Conservation (phyloP, 306 rosid genomes). For the Alnus glutinosa region DNA sequence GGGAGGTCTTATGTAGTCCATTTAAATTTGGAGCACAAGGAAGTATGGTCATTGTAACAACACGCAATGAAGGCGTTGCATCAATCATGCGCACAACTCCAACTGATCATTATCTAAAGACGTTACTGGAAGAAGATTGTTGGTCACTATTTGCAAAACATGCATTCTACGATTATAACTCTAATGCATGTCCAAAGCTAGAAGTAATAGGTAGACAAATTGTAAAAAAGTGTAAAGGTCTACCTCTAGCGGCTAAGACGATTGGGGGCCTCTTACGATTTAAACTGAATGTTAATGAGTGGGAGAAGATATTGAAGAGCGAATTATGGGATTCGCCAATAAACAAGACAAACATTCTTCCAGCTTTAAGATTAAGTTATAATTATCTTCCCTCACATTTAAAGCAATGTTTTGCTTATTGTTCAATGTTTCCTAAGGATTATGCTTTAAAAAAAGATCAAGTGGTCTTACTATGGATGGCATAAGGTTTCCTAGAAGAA, state of each 20-base stretch:
- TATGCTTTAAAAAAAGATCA: background rate
- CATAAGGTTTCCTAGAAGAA: constrained; percentile 13
- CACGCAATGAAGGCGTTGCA: constrained; percentile 11
- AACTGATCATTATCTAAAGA: background rate
- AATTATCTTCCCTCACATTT: background rate
- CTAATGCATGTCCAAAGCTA: constrained; percentile 1
- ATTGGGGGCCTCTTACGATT: constrained; percentile 23
- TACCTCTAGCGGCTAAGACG: constrained; percentile 17
- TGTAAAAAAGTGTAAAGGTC: constrained; percentile 20
- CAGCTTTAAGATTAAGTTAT: constrained; percentile 16
- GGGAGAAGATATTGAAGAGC: background rate
- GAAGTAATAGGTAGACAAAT: constrained; percentile 10
- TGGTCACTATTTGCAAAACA: constrained; percentile 25
- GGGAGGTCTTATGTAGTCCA: background rate
- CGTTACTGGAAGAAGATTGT: constrained; percentile 19
- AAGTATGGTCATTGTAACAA: constrained; percentile 18
- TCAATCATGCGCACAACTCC: constrained; percentile 4
- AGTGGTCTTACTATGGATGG: constrained; percentile 20
- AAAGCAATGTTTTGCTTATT: no score
- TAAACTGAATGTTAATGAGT: constrained; percentile 1
- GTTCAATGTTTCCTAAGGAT: no score
- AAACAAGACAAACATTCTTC: constrained; percentile 2
- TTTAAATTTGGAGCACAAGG: constrained; percentile 17
- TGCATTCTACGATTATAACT: background rate
- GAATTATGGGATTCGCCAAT: constrained; percentile 23